A percentile compares a stretch with the other conserved stretches of the same genome.
phyloP scores from a whole-genome alignment of 371 early-diverging fungal genomes.

The Catenaria anguillulae region DNA sequence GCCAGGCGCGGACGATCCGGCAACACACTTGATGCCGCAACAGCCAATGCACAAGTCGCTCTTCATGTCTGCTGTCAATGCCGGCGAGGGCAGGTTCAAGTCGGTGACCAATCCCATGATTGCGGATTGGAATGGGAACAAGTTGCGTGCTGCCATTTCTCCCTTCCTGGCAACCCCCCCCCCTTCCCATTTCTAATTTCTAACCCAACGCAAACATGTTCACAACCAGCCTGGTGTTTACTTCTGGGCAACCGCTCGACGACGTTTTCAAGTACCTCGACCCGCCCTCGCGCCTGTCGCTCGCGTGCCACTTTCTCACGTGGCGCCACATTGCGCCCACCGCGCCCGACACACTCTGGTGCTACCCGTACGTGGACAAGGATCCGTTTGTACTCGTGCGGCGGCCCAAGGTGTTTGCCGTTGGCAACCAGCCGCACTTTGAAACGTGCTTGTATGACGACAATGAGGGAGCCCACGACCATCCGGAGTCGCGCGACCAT shows the following conservation, averaged over 20 bases:
- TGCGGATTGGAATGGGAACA: conserved; percentile 44
- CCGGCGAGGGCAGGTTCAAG: conserved; percentile 44
- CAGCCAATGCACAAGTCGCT: conserved; percentile 58
- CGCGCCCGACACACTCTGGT: conserved; percentile 84
- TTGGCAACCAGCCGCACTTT: conserved; percentile 76
- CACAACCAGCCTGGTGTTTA: conserved; percentile 57
- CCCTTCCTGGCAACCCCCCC: too few species aligned
- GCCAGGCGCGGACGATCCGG: conserved; percentile 70
- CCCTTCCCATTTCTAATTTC: too few species aligned
- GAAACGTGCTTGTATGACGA: conserved; percentile 28
- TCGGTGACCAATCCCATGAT: conserved; percentile 65
- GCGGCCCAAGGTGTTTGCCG: conserved; percentile 67
- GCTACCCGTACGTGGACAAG: conserved; percentile 62
- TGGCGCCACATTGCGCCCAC: conserved; percentile 84
- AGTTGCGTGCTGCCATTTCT: too few species aligned
- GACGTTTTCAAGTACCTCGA: conserved; percentile 56
- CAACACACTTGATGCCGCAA: conserved; percentile 65
- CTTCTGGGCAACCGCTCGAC: conserved; percentile 73
- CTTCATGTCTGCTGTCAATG: too few species aligned
- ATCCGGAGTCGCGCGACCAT: neutral
- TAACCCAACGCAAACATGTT: too few species aligned
- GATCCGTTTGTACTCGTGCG: conserved; percentile 70
- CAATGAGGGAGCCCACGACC: too few species aligned
- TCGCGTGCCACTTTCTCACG: conserved; percentile 49
- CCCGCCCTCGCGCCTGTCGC: conserved; percentile 35